These are phyloP conservation scores for Aspergillus fischeri DNA, from an alignment of 2,329 filamentous ascomycete genomes.

Conservation along the genomic window DNA sequence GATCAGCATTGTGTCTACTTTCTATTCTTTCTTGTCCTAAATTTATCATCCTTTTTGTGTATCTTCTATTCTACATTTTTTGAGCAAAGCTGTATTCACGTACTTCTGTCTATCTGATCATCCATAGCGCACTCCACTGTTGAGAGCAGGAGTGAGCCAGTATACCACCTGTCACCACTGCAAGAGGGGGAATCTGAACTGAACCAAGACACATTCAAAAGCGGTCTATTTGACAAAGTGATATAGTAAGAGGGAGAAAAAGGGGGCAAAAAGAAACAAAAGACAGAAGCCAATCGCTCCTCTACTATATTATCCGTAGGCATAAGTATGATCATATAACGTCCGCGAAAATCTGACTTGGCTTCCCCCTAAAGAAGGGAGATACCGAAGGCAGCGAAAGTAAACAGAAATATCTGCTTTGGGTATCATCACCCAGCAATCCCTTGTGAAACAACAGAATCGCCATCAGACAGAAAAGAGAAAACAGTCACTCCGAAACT, in stretches of 20 bases:
- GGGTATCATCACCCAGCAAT: background rate
- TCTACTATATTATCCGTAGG: background rate
- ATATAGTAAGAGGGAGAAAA: background rate
- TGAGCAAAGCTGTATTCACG: background rate
- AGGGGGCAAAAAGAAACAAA: background rate
- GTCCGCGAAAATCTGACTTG: background rate
- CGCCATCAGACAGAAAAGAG: background rate
- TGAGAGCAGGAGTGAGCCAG: background rate
- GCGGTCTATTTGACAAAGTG: background rate
- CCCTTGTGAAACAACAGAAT: constrained; percentile 3
- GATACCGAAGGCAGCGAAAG: background rate
- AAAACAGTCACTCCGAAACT: background rate
- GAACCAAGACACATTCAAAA: background rate
- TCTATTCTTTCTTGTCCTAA: background rate
- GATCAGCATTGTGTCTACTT: background rate
- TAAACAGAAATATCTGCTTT: background rate
- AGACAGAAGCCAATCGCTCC: background rate
- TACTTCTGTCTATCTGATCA: background rate
- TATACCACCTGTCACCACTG: background rate
- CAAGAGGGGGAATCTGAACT: background rate
- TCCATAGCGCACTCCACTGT: background rate
- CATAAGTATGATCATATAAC: background rate
- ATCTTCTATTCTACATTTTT: background rate
- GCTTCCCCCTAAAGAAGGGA: background rate
- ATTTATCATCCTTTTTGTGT: background rate